Conservation (phyloP, 371 early-diverging fungal genomes). For the Umbelopsis sp. region DNA sequence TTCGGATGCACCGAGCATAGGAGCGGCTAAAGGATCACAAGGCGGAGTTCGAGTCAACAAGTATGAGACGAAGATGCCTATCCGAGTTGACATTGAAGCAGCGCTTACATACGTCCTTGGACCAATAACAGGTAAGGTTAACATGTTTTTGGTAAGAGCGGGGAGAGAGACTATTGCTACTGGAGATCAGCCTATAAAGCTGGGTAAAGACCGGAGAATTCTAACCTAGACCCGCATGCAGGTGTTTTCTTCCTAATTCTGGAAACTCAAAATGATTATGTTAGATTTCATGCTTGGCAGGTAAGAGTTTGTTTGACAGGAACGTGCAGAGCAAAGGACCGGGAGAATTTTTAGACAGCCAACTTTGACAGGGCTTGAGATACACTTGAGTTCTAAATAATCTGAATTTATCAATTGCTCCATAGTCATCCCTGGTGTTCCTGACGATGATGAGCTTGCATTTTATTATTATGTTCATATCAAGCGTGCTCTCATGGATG, state of each 20-base stretch:
- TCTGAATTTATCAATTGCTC: not conserved
- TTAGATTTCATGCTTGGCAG: conserved; percentile 90
- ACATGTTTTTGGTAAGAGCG: not conserved
- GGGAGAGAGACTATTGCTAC: not conserved
- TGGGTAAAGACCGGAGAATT: not conserved
- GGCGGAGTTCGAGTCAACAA: conserved; percentile 74
- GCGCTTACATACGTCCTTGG: conserved; percentile 74
- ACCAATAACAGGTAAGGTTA: conserved; percentile 66
- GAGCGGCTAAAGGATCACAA: conserved; percentile 20
- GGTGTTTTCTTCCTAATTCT: conserved; percentile 74
- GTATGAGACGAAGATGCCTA: conserved; percentile 75
- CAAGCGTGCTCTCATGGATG: conserved; percentile 57
- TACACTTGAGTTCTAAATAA: too few species aligned
- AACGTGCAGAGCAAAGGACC: not conserved
- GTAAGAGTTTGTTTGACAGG: conserved; percentile 30
- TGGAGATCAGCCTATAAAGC: conserved; percentile 17
- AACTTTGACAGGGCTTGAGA: not conserved
- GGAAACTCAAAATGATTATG: conserved; percentile 83
- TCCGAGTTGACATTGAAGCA: conserved; percentile 84
- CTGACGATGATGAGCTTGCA: conserved; percentile 43
- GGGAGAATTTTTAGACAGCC: not conserved
- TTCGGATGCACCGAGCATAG: conserved; percentile 24
- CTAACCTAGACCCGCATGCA: conserved; percentile 24
- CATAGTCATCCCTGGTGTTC: conserved; percentile 48
- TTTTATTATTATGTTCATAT: conserved; percentile 55